A percentile compares a stretch with the other conserved stretches of the same genome.
phyloP scores from a whole-genome alignment of 2,329 filamentous ascomycete species.

The Colletotrichum simmondsii region DNA sequence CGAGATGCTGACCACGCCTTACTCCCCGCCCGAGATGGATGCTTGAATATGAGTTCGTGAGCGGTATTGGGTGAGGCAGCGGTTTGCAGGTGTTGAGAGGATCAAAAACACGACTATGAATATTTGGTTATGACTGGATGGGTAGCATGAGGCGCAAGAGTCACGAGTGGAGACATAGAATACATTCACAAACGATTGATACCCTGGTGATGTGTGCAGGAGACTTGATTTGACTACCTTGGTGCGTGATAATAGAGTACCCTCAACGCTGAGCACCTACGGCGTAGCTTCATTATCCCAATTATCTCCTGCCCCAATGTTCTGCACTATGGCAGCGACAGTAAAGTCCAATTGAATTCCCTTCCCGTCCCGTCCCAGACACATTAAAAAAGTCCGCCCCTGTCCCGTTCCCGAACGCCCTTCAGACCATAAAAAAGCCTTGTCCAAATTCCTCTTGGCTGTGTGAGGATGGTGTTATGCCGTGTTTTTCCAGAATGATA shows the following conservation, averaged over 20 bases:
- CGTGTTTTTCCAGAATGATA: slow-evolving; percentile 25
- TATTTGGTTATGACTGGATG: slow-evolving; percentile 22
- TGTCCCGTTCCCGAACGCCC: slow-evolving; percentile 21
- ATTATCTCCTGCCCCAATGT: background rate
- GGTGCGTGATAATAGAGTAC: slow-evolving; percentile 17
- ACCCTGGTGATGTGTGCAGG: slow-evolving; percentile 31
- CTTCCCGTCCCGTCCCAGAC: background rate
- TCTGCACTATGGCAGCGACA: background rate
- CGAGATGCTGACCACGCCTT: slow-evolving; percentile 83
- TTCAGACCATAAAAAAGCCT: background rate
- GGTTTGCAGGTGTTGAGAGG: background rate
- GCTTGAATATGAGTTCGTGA: background rate
- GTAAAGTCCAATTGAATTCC: background rate
- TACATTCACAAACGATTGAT: slow-evolving; percentile 35
- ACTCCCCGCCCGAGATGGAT: slow-evolving; percentile 68
- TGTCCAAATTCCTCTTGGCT: slow-evolving; percentile 22
- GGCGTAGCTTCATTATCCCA: background rate
- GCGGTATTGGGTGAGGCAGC: background rate
- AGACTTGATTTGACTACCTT: slow-evolving; percentile 24
- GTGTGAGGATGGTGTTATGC: slow-evolving; percentile 12
- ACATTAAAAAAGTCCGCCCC: slow-evolving; percentile 3
- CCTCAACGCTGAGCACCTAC: background rate
- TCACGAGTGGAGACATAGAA: slow-evolving; percentile 30
- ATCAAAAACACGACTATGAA: slow-evolving; percentile 21
- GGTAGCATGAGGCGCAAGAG: slow-evolving; percentile 24